A percentile compares a stretch with the other conserved stretches of the same genome.
Conservation (phyloP, 2,329 filamentous ascomycete genomes). For the Penicillium sumatraense region DNA sequence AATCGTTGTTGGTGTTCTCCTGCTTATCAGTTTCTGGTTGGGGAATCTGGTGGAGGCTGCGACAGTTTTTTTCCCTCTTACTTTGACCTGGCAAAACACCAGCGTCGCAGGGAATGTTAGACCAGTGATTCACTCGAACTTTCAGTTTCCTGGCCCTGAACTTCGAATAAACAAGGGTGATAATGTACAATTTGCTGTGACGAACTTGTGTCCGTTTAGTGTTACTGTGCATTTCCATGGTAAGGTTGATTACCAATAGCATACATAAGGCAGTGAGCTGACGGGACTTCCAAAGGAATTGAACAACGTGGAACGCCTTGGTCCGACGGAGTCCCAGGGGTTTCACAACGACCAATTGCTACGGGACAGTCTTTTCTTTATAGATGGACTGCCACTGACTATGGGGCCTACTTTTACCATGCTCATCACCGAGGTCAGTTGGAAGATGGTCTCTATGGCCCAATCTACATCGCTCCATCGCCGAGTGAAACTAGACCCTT, state of each 20-base stretch:
- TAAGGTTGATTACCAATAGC: slow-evolving; percentile 5
- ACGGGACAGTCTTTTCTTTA: slow-evolving; percentile 57
- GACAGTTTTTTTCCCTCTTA: slow-evolving; percentile 23
- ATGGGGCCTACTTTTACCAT: slow-evolving; percentile 67
- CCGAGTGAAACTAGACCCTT: slow-evolving; percentile 32
- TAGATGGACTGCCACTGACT: slow-evolving; percentile 59
- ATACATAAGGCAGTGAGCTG: neutral
- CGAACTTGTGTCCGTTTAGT: slow-evolving; percentile 34
- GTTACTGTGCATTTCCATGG: slow-evolving; percentile 39
- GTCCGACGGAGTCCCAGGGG: slow-evolving; percentile 64
- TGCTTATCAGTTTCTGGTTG: slow-evolving; percentile 14
- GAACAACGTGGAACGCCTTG: slow-evolving; percentile 58
- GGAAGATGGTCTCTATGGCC: slow-evolving; percentile 64
- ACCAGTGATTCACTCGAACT: slow-evolving; percentile 33
- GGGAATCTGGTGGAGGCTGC: slow-evolving; percentile 17
- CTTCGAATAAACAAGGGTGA: slow-evolving; percentile 34
- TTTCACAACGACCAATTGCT: slow-evolving; percentile 59
- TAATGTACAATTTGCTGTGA: slow-evolving; percentile 33
- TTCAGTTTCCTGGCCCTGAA: slow-evolving; percentile 33
- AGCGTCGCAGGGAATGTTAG: slow-evolving; percentile 29
- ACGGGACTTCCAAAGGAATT: slow-evolving; percentile 23
- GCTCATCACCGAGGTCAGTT: slow-evolving; percentile 61
- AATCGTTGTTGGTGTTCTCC: neutral
- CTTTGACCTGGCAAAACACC: slow-evolving; percentile 31
- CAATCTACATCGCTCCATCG: slow-evolving; percentile 54